phyloP scores from a whole-genome alignment of 1,139 yeast species.

The Sugiyamaella pinicola region DNA sequence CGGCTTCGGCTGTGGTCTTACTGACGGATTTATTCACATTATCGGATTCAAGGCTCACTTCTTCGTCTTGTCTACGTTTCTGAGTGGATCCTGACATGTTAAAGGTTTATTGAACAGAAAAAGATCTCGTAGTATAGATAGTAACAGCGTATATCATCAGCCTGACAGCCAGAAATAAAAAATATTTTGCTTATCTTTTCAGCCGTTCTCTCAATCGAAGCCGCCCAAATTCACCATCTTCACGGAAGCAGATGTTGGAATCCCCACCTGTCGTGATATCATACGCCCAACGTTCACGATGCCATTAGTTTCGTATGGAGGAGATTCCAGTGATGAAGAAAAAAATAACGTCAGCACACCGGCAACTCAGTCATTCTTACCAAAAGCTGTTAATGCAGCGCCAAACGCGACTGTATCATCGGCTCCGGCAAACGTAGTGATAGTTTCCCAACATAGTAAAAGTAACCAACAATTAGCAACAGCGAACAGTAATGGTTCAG shows the following conservation, averaged over 20 bases:
- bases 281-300: neutral
- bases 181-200: conserved; percentile 10
- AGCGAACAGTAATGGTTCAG: neutral
- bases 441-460: neutral
- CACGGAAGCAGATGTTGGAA: too few relatives aligned
- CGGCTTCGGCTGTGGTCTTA: neutral
- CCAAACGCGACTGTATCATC: neutral
- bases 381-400: conserved; percentile 6
- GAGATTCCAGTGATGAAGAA: conserved; percentile 18
- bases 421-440: neutral
- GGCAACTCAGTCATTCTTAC: neutral
- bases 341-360: neutral
- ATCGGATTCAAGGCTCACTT: neutral
- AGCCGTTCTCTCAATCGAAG: too few relatives aligned
- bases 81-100: conserved; percentile 10
- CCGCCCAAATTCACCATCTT: conserved; percentile 1
- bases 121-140: too few relatives aligned
- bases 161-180: neutral
- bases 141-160: too few relatives aligned
- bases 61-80: conserved; percentile 26
- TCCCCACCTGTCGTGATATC: neutral
- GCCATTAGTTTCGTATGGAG: conserved; percentile 23
- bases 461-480: neutral
- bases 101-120: too few relatives aligned
- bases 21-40: neutral